phyloP scores from a whole-genome alignment of 768 basidiomycete genomes.

The Lyophyllum shimeji region DNA sequence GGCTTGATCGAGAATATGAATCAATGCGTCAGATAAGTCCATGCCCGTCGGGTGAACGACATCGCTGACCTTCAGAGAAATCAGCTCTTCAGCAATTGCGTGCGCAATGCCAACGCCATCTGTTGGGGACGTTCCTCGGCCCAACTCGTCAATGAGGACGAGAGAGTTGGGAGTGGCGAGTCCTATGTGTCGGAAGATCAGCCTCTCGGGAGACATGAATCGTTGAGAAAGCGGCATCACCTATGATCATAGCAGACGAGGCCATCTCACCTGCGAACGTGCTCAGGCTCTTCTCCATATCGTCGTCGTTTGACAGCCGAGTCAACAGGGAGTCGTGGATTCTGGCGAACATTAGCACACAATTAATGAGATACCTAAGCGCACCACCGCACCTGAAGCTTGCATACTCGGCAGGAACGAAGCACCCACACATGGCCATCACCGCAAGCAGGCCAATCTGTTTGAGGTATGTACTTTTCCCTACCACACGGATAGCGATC shows the following conservation, averaged over 20 bases:
- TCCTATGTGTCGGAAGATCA: conserved; percentile 36
- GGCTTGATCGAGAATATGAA: conserved; percentile 41
- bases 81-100: conserved; percentile 78
- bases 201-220: background rate
- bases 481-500: conserved; percentile 28
- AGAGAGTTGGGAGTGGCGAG: conserved; percentile 69
- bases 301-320: conserved; percentile 92
- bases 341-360: conserved; percentile 31
- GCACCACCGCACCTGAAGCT: conserved; percentile 63
- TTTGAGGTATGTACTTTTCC: conserved; percentile 91
- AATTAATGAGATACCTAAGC: background rate
- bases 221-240: conserved; percentile 35
- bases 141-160: conserved; percentile 91
- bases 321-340: conserved; percentile 83
- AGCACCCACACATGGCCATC: conserved; percentile 90
- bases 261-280: conserved; percentile 98
- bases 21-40: conserved; percentile 1
- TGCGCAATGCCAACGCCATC: conserved; percentile 84
- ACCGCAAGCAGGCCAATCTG: conserved; percentile 82
- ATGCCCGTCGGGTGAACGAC: background rate
- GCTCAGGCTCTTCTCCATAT: conserved; percentile 84
- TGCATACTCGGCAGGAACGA: conserved; percentile 92
- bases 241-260: conserved; percentile 87
- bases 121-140: conserved; percentile 83
- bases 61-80: conserved; percentile 62